Conservation (phyloP, 495 filamentous ascomycete species). For the Immersiella caudata region DNA sequence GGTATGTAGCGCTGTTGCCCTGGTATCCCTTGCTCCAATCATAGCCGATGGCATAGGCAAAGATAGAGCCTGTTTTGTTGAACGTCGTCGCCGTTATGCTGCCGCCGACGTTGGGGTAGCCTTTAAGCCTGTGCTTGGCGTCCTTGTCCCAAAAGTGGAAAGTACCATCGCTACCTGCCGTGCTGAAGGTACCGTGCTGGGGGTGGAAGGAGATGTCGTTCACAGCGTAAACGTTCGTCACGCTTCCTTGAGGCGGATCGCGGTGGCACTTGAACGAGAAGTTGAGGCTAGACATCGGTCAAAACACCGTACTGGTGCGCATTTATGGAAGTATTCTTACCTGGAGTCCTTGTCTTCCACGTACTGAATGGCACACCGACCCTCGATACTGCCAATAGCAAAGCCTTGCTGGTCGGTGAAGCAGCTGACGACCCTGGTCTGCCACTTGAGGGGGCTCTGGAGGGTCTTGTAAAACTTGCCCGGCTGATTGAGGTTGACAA, state of each 20-base stretch:
- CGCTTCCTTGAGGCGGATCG: conserved; percentile 60
- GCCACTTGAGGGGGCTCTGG: conserved; percentile 88
- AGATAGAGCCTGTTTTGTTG: conserved; percentile 79
- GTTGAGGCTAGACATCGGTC: conserved; percentile 59
- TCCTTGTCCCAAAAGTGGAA: conserved; percentile 98
- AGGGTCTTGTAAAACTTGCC: conserved; percentile 84
- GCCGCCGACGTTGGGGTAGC: conserved; percentile 84
- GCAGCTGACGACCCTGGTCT: conserved; percentile 89
- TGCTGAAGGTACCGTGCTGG: conserved; percentile 83
- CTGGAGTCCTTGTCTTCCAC: conserved; percentile 82
- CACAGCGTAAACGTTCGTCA: conserved; percentile 84
- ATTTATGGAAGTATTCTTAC: conserved; percentile 41
- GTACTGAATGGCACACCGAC: conserved; percentile 88
- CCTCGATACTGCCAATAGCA: conserved; percentile 87
- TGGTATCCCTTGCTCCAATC: conserved; percentile 95
- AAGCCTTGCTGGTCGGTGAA: conserved; percentile 87
- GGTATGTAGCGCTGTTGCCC: conserved; percentile 67
- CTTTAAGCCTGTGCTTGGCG: conserved; percentile 86
- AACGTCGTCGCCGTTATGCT: conserved; percentile 83
- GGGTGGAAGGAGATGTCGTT: conserved; percentile 96
- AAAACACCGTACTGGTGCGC: neutral
- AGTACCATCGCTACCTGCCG: conserved; percentile 86
- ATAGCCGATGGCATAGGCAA: conserved; percentile 91
- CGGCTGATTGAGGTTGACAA: conserved; percentile 83
- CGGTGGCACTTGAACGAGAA: conserved; percentile 98